Base-by-base conservation (phyloP, 805 yeast genomes). In the Lipomyces yamadae region DNA sequence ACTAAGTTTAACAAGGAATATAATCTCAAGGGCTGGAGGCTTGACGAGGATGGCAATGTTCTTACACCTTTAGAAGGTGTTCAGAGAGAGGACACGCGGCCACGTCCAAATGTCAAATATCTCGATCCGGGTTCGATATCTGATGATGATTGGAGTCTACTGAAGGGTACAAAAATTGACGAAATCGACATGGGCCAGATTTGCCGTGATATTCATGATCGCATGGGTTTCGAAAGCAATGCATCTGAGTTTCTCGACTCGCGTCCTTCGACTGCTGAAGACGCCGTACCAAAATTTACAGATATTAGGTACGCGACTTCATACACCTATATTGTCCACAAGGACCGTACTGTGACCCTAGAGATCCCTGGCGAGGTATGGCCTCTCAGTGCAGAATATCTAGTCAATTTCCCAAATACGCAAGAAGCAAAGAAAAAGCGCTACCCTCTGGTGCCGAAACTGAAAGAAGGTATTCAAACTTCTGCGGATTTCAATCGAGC, bases 401-500 rank as follows among this genome's bases (percentile, higher is more conserved):
- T 54, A 18, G 37, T 54, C 18, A 32, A 54, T 34, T 54, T 54
- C 15, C 37, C n/a, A 10, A 54, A 13, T 8, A 15, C 10, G 18
- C 18, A 11, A 42, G 18, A n/a, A 18, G n/a, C n/a, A 4, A 15
- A 15, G 7, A 32, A 15, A 6, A 34, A 54, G n/a, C 56, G 56
- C n/a, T 42, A 42, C n/a, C 48, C 48, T 5, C 8, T 35, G 15
- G 59, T 56, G 42, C 59, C 59, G 13, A 33, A 56, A 29, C 15
- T 56, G 15, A 29, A 18, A 29, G 59, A 56, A 24, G 59, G 59
- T 11, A 24, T 34, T 15, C 30, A 56, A 29, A 30, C 59, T 6
- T 56, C 59, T 13, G 30, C 48, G 4, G 59, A 56, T 18, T 29
- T 56, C 18, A 56, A 56, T 32, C 42, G 59, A 32, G 42, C 59